Base-by-base conservation (phyloP, 2,329 filamentous ascomycete genomes). In the Aspergillus versicolor region DNA sequence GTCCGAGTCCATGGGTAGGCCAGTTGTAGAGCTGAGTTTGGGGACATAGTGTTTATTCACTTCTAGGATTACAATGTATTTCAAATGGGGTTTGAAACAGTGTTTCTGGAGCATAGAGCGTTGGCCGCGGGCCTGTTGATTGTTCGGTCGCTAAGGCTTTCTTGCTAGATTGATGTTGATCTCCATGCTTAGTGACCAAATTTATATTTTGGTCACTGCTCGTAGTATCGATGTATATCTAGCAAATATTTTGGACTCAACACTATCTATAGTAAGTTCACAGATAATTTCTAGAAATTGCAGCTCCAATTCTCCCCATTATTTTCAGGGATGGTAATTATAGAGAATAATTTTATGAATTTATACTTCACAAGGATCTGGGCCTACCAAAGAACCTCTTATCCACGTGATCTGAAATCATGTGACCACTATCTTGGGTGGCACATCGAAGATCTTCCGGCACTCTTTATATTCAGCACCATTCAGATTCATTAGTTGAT, bases 1-100 rank as follows among this genome's bases (percentile, higher is more conserved):
- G 73, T 64, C 37, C 76, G 71, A 7, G 77, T 81, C 84, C 85
- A 88, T 61, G 85, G 83, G 66, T 87, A 86, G 60, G 75, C 71
- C 17, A 59, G 51, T 47, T 69, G 71, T 45, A 77, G 62, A 38
- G 51, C 65, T 70, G 52, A 74, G 58, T n/a, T 57, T 30, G 34
- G 34, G 7, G 24, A 50, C 54, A 62, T 61, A 38, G 9, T 58
- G 24, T 24, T 41, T 7, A 17, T 41, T 42, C 34, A 15, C 11
- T 34, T n/a, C 9, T 40, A 19, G 30, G 21, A 38, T n/a, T 30
- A 15, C 22, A 30, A 46, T 34, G 27, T 11, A 7, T 15, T 32
- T 4, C 22, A 24, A 24, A 24, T 24, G 24, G 24, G 7, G 4
- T 6, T 24, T 24, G 24, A 24, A 24, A 24, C 24, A 4, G 19